Conservation (phyloP, 1,284 basidiomycete species). For the Ustilago bromivora region DNA sequence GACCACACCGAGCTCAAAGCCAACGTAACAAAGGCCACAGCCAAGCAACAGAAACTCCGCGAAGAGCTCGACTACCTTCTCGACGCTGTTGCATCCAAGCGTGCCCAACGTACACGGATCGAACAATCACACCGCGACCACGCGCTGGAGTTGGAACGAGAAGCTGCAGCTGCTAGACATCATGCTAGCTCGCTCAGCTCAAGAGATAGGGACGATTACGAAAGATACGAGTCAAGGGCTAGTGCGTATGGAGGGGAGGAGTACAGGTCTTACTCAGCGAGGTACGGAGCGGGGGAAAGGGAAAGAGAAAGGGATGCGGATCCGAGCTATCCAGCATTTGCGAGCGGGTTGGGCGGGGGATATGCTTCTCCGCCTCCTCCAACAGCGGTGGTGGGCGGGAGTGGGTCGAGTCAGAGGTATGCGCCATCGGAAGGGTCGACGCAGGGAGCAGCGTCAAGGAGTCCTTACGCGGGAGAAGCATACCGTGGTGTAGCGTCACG, state of each 20-base stretch:
- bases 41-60: conserved; percentile 49
- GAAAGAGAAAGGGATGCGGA: conserved; percentile 11
- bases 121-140: conserved; percentile 34
- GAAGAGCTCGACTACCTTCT: conserved; percentile 53
- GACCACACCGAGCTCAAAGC: conserved; percentile 45
- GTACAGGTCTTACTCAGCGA: conserved; percentile 23
- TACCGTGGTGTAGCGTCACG: conserved; percentile 17
- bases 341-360: conserved; percentile 13
- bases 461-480: conserved; percentile 4
- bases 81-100: conserved; percentile 40
- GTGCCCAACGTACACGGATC: conserved; percentile 27
- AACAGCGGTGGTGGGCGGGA: neutral
- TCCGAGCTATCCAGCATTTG: conserved; percentile 26
- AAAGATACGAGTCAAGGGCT: neutral
- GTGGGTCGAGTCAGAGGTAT: conserved; percentile 11
- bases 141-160: conserved; percentile 37
- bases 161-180: conserved; percentile 36
- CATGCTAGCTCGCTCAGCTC: conserved; percentile 18
- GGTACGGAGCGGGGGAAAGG: conserved; percentile 16
- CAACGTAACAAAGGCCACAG: conserved; percentile 33
- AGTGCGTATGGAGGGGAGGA: conserved; percentile 21
- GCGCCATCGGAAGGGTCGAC: conserved; percentile 20
- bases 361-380: conserved; percentile 25
- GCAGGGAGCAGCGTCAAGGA: conserved; percentile 7
- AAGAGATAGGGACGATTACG: conserved; percentile 25